phyloP scores from a whole-genome alignment of 2,329 filamentous ascomycete species.

The Falciphora oryzae region DNA sequence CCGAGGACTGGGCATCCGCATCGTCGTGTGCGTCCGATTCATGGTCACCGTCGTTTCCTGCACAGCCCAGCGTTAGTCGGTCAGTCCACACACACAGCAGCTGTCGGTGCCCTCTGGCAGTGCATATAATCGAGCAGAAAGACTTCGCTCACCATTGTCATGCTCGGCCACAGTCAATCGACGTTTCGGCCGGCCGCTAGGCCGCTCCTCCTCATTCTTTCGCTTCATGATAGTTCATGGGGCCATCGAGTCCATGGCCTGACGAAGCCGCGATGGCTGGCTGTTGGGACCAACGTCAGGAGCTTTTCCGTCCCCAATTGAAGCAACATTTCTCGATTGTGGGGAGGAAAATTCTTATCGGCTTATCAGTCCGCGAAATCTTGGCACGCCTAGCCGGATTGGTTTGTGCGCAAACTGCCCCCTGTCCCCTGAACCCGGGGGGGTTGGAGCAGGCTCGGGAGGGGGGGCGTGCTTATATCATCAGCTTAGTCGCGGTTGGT shows the following conservation, averaged over 20 bases:
- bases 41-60: background rate
- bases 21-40: background rate
- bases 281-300: background rate
- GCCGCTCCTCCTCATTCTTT: background rate
- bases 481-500: background rate
- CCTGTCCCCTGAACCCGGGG: too few relatives aligned
- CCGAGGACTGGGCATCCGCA: conserved; percentile 1
- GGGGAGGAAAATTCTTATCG: background rate
- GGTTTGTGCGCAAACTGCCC: background rate
- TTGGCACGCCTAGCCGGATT: background rate
- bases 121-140: background rate
- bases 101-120: background rate
- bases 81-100: background rate
- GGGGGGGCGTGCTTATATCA: conserved; percentile 1
- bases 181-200: background rate
- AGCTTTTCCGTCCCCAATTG: background rate
- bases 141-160: background rate
- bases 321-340: background rate
- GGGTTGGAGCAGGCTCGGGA: background rate
- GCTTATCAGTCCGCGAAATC: background rate
- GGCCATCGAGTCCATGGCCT: background rate
- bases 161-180: background rate
- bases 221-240: conserved; percentile 3
- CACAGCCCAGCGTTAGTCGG: background rate
- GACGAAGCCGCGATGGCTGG: background rate